Evolutionary conservation across 164 flowering plant species (phyloP).

Genomic region (grape (Vitis vinifera)): ASM3070453v1 NC_081823.1:8867501-8868000

Average conservation of each 20-base stretch:
- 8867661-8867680: conserved; percentile 59
- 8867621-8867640: conserved; percentile 51
- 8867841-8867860: conserved; percentile 37
- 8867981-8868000: conserved; percentile 78
- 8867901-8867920: neutral
- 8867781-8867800: conserved; percentile 2
- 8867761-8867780: neutral
- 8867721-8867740: conserved; percentile 66
- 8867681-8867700: conserved; percentile 53
- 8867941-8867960: conserved; percentile 35
- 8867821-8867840: conserved; percentile 40
- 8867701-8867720: conserved; percentile 58
- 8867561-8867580: conserved; percentile 56
- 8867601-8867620: conserved; percentile 35
- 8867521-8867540: conserved; percentile 47
- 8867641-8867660: conserved; percentile 41
- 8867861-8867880: conserved; percentile 25
- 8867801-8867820: conserved; percentile 28
- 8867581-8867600: conserved; percentile 60
- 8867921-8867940: conserved; percentile 12
- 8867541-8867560: conserved; percentile 50
- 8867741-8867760: conserved; percentile 1
- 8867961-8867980: conserved; percentile 58
- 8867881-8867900: conserved; percentile 11
- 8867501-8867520: conserved; percentile 44